Evolutionary conservation across 2,329 filamentous ascomycete species (phyloP).

Genomic region (Grosmannia serpens): DNA sequence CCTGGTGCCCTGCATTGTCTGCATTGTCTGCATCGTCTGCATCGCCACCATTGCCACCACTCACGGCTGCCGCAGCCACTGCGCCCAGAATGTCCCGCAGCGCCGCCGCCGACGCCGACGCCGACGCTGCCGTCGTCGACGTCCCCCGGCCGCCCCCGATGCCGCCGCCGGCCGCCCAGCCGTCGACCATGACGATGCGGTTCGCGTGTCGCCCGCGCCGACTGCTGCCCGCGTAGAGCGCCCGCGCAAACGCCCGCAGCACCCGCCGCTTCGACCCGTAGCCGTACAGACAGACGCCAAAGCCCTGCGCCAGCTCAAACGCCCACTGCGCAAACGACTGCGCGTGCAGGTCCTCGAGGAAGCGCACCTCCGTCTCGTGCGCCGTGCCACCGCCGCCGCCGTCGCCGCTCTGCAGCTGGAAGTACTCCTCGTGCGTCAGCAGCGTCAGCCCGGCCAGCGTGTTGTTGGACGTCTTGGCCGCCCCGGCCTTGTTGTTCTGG

Average conservation of each 20-base stretch:
- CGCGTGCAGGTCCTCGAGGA: slow-evolving; percentile 63
- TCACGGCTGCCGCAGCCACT: slow-evolving; percentile 48
- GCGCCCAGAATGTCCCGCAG: slow-evolving; percentile 59
- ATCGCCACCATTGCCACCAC: background rate
- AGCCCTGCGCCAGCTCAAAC: slow-evolving; percentile 78
- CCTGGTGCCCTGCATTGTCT: background rate
- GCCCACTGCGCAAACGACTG: slow-evolving; percentile 83
- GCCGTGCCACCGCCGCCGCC: background rate
- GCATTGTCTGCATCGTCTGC: background rate
- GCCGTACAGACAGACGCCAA: slow-evolving; percentile 84
- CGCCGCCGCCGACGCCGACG: slow-evolving; percentile 26
- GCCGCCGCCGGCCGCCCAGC: slow-evolving; percentile 45
- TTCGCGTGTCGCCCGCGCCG: slow-evolving; percentile 15
- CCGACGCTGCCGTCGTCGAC: background rate
- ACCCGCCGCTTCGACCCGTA: slow-evolving; percentile 80
- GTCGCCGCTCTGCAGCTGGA: slow-evolving; percentile 52
- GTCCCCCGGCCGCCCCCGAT: background rate
- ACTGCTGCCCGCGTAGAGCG: slow-evolving; percentile 38
- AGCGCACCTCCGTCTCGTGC: slow-evolving; percentile 58
- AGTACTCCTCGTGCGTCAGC: slow-evolving; percentile 88
- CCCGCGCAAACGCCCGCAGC: slow-evolving; percentile 62
- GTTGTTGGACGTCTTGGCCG: slow-evolving; percentile 76
- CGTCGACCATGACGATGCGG: slow-evolving; percentile 76
- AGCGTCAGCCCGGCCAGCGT: slow-evolving; percentile 63
- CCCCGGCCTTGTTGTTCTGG: slow-evolving; percentile 75